A percentile compares a stretch with the other conserved stretches of the same genome.
Conservation (phyloP, 208 protist species). For the Leishmania major region DNA sequence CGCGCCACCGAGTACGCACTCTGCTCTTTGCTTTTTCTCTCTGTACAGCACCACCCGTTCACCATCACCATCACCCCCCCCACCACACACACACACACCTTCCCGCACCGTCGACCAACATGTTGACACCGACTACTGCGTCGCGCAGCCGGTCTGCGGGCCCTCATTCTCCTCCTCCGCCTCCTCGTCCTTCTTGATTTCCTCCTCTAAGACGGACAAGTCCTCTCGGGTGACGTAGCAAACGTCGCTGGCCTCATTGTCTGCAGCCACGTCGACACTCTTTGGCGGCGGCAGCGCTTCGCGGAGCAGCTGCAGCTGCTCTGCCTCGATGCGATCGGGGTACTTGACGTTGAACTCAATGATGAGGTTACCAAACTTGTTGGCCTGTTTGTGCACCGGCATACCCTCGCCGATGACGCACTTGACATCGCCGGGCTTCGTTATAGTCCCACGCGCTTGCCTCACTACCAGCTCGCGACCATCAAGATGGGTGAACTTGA, state of each 20-base stretch:
- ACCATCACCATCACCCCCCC: not conserved
- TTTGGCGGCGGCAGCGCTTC: slow-evolving; percentile 53
- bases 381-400: slow-evolving; percentile 41
- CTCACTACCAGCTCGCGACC: slow-evolving; percentile 85
- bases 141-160: slow-evolving; percentile 38
- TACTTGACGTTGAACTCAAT: slow-evolving; percentile 77
- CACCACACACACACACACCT: not conserved
- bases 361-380: slow-evolving; percentile 65
- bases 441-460: slow-evolving; percentile 66
- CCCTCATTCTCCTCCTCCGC: slow-evolving; percentile 51
- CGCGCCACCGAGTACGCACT: not conserved
- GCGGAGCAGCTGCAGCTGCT: slow-evolving; percentile 46
- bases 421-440: slow-evolving; percentile 67
- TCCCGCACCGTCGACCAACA: too few relatives aligned
- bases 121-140: slow-evolving; percentile 38
- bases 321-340: slow-evolving; percentile 46
- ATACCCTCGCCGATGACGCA: slow-evolving; percentile 81
- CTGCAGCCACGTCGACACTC: slow-evolving; percentile 30
- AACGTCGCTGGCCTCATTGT: slow-evolving; percentile 36
- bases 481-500: slow-evolving; percentile 91
- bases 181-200: slow-evolving; percentile 56
- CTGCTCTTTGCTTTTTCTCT: not conserved
- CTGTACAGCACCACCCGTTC: not conserved
- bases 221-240: slow-evolving; percentile 65
- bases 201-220: slow-evolving; percentile 32